Evolutionary conservation across 2,329 filamentous ascomycete species (phyloP), one percentile per base, ranked within the genome.

Genomic region (Phialophora expanda): DNA sequence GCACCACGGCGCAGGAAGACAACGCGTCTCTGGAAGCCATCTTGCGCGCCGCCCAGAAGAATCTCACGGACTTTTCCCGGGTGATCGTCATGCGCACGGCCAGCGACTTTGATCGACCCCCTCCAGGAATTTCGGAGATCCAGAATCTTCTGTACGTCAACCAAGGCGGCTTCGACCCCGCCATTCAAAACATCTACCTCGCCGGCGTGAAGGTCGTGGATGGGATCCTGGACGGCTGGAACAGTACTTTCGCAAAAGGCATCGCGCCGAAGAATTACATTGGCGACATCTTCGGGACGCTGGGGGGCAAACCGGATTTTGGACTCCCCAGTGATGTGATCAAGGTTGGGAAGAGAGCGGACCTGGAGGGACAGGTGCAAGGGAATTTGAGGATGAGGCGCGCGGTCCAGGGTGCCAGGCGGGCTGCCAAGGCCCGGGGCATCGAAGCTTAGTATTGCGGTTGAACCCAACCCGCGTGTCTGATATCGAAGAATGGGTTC

Each of bases 1-100:
- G 89, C 78, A 86, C 88, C 77, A 89, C 85, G 1, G 89, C 89
- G 0, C 89, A 91, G 75, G 90, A 92, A 76, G 89, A 92, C 74
- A 90, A 88, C 71, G 89, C 89, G 0, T 85, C 85, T 0, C 83
- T 91, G 0, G 88, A 89, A 71, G 88, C 85, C 4, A 78, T 92
- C 30, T 76, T 90, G 22, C 84, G 89, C 12, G 84, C 83, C 1
- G 84, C 87, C 0, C 76, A 84, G 24, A 80, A 81, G 68, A 83
- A 84, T 2, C 73, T 86, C 4, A 84, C 88, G 3, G 90, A 92
- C 74, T 92, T 90, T 75, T 76, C 80, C 4, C 84, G 90, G 2
- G 83, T 90, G 68, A 88, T 92, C 62, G 77, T 91, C 65, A 86
- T 91, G 83, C 84, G 90, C 30, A 87, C 87, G 73, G 87, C 84